Base-by-base conservation (phyloP, 306 rosid species). In the Notholithocarpus densiflorus region DNA sequence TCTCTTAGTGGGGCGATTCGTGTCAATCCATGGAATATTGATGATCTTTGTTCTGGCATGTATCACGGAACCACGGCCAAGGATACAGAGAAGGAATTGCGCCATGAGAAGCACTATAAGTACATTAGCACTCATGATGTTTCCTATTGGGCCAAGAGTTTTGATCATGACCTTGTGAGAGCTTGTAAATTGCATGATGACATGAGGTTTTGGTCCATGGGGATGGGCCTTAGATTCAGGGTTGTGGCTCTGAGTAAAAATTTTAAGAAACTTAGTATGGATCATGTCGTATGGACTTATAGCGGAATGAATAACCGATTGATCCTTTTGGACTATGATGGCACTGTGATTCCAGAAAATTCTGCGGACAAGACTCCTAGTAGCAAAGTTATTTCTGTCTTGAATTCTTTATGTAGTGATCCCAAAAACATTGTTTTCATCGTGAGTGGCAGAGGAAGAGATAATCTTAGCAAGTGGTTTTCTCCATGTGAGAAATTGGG, bases 321-420 rank as follows among this genome's bases (percentile, higher is more conserved):
- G 88, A 92, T 92, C 79, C 85, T 92, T 74, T 79, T 92, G 85
- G 97, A 92, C 65, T 92, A 89, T 77, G 97, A 92, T 75, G 97
- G 97, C 18, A 92, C 97, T 20, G 87, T 92, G 87, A 85, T 82
- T 86, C 89, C 97, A 0, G 84, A 88, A 61, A 68, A 72, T 0
- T 81, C 83, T 0, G 83, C 81, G 1, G 71, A 87, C 82, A 88
- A 90, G 68, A 79, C 88, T 61, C 97, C 97, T 5, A 82, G 87
- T 73, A 26, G 21, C 9, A 87, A 81, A 56, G 90, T 89, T 45
- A 88, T 92, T 27, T 72, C 89, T 31, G 84, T 92, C 3, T 76
- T 92, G 86, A 86, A 92, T 76, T 62, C 27, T 26, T 76, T 92
- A 52, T 92, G 94, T 71, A 82, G 81, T 73, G 97, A 92, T 69